Base-by-base conservation (phyloP, 139 green algal species). In the Closterium sp. region DNA sequence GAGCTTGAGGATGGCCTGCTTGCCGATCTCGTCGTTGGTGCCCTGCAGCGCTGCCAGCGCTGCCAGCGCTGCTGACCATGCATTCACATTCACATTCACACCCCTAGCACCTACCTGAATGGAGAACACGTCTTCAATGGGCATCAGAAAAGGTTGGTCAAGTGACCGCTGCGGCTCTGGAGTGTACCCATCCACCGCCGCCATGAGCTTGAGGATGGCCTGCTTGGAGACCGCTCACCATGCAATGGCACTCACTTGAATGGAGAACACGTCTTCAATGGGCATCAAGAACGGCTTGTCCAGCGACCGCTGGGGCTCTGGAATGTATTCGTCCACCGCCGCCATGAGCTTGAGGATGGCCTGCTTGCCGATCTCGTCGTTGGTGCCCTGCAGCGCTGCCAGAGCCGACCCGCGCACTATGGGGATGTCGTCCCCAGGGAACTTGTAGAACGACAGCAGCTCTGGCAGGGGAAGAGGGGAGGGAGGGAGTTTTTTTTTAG, bases 281-380 rank as follows among this genome's bases (percentile, higher is more conserved):
- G 98, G 96, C 97, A 99, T 98, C 43, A 96, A 89, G 94, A 99
- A 99, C 31, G 98, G 97, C 94, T 98, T 98, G 96, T 99, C 98
- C 69, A 98, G 95, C 10, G 95, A 95, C 55, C 98, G 95, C 89
- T 94, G 66, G 31, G 98, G 97, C 64, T 96, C 93, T 28, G 96
- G 96, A n/a, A 98, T 95, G 95, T 98, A 98, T 4, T 93, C 90
- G 91, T 99, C 97, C 28, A 98, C 94, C 23, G 95, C 96, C n/a
- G 88, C 66, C 93, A 95, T 95, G 30, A 94, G 90, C 90, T 98
- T 96, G 31, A 98, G 90, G 32, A 99, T 97, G 38, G 97, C 95
- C 28, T 98, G 89, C 84, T 94, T 95, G 84, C 98, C 98, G 28
- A 99, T 94, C 86, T 97, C 94, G 2, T 94, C 89, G 36, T 98